Evolutionary conservation across 2,329 filamentous ascomycete genomes (phyloP), one percentile per base, ranked within the genome.

Genomic region (Paecilomyces niveus): DNA sequence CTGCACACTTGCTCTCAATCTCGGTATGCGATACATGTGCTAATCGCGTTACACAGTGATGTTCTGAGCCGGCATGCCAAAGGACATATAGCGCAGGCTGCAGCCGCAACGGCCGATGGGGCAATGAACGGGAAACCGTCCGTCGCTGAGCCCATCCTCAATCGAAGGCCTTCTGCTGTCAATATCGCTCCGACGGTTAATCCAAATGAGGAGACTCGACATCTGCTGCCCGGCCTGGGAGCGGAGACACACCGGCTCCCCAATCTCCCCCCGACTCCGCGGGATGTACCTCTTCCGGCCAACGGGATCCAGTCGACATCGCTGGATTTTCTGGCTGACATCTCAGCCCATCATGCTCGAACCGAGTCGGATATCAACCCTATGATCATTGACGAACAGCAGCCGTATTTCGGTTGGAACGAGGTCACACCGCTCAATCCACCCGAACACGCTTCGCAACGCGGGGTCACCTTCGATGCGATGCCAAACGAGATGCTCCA

Each of bases 61-160:
- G 78, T 81, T 53, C 63, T 81, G 53, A 81, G 79, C 59, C 76
- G 79, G 45, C 79, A 81, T 67, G 79, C 78, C 64, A 81, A 80
- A 72, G 76, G 79, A 56, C 79, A 81, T 64, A 76, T 72, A 54
- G 74, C 39, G 39, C 39, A 45, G 15, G 15, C 15, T 45, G 78
- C 61, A 55, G 58, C 39, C 53, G 54, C 58, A 15, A 56, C 61
- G 13, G 54, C 53, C 9, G 59, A 56, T 9, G 56, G 56, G 11
- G 53, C 63, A 52, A 74, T 74, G 61, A 72, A 61, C 64, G 72
- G 62, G 61, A 72, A 67, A 69, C 66, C 39, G 15, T 45, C 62
- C 64, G 67, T 63, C 66, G 60, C 61, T 58, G 66, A 59, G 63
- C 70, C 67, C 62, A 62, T 63, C 51, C 62, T 62, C 53, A 62